phyloP scores from a whole-genome alignment of 2,329 filamentous ascomycete genomes.

The Ophiocordyceps camponoti-floridani region DNA sequence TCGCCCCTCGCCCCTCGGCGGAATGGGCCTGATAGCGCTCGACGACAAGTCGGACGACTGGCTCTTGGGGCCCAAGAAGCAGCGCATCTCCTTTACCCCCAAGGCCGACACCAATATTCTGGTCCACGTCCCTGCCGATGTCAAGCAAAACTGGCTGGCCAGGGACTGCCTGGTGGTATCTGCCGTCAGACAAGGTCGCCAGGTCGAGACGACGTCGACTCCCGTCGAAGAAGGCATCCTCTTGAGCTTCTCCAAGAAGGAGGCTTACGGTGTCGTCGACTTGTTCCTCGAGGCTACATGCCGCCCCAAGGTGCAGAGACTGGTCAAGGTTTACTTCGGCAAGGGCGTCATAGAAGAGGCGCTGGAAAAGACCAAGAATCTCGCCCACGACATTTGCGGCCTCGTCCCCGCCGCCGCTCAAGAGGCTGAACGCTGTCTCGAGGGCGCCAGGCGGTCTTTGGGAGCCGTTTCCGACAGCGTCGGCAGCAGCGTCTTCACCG shows the following conservation, averaged over 20 bases:
- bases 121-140: slow-evolving; percentile 29
- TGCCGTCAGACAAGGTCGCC: slow-evolving; percentile 28
- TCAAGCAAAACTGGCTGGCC: slow-evolving; percentile 35
- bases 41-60: slow-evolving; percentile 13
- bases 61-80: slow-evolving; percentile 15
- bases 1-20: slow-evolving; percentile 4
- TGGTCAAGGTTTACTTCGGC: slow-evolving; percentile 42
- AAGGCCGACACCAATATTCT: slow-evolving; percentile 30
- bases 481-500: slow-evolving; percentile 7
- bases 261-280: slow-evolving; percentile 39
- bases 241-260: slow-evolving; percentile 30
- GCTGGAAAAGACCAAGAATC: slow-evolving; percentile 23
- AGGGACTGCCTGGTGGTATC: slow-evolving; percentile 38
- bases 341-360: slow-evolving; percentile 25
- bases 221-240: slow-evolving; percentile 31
- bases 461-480: slow-evolving; percentile 12
- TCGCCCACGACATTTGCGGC: slow-evolving; percentile 23
- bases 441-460: slow-evolving; percentile 15
- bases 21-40: slow-evolving; percentile 12
- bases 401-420: slow-evolving; percentile 20
- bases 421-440: slow-evolving; percentile 18
- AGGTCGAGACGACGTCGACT: slow-evolving; percentile 29
- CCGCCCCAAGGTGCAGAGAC: slow-evolving; percentile 42
- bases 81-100: slow-evolving; percentile 12
- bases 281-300: slow-evolving; percentile 39